phyloP scores from a whole-genome alignment of 352 stramenopile genomes.

The Peronospora belbahrii region DNA sequence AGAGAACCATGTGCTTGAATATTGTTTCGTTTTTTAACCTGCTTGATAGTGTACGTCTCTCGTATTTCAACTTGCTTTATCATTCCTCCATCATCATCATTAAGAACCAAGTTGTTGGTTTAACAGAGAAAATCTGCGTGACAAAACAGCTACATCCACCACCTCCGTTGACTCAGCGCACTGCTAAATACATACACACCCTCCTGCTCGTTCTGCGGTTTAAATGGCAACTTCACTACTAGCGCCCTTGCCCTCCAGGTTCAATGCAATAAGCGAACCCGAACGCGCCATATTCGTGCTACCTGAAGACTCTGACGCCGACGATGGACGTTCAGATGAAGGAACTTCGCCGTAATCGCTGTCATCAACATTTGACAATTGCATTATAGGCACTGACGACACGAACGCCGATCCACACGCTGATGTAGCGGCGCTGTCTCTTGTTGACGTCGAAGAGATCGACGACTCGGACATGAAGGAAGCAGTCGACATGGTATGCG shows the following conservation, averaged over 20 bases:
- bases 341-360: conserved; percentile 28
- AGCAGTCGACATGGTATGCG: conserved; percentile 11
- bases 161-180: conserved; percentile 11
- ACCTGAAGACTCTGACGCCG: conserved; percentile 12
- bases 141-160: conserved; percentile 9
- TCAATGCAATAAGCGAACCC: conserved; percentile 34
- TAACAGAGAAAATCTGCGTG: too few relatives aligned
- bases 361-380: conserved; percentile 17
- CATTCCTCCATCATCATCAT: too few relatives aligned
- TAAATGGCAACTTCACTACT: conserved; percentile 35
- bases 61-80: not conserved
- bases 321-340: conserved; percentile 17
- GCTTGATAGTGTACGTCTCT: not conserved
- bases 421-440: conserved; percentile 16
- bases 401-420: conserved; percentile 14
- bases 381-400: conserved; percentile 21
- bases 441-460: conserved; percentile 16
- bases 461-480: conserved; percentile 25
- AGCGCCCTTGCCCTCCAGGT: conserved; percentile 26
- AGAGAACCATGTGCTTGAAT: not conserved
- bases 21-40: not conserved
- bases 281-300: conserved; percentile 18
- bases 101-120: not conserved
- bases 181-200: conserved; percentile 29
- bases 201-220: not conserved